Percentiles rank a stretch among this genome's conserved stretches.
These are phyloP conservation scores for Candida insectalens DNA, from an alignment of 805 yeast species.

Conservation along the genomic window DNA sequence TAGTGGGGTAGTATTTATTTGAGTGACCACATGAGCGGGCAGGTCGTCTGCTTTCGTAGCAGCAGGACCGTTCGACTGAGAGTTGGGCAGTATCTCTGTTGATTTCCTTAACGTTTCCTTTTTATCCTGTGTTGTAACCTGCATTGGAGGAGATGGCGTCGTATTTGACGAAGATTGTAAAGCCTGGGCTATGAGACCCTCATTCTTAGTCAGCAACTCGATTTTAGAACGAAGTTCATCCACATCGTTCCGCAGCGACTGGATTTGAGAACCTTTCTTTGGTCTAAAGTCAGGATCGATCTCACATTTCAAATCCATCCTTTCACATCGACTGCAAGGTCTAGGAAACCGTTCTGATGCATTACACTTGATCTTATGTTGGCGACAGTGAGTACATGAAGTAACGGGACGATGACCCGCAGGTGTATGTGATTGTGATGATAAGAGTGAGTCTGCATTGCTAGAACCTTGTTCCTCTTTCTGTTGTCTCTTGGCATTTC, in stretches of 20 bases:
- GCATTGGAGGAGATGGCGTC: not conserved
- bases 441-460: no score
- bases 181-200: slow-evolving; percentile 57
- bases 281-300: slow-evolving; percentile 90
- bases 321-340: slow-evolving; percentile 75
- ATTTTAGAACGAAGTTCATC: slow-evolving; percentile 69
- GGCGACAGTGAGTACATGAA: slow-evolving; percentile 89
- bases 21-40: slow-evolving; percentile 11
- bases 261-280: slow-evolving; percentile 84
- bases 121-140: not conserved
- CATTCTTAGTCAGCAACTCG: slow-evolving; percentile 56
- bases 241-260: slow-evolving; percentile 73
- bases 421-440: slow-evolving; percentile 11
- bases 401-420: slow-evolving; percentile 80
- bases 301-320: slow-evolving; percentile 73
- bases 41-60: not conserved
- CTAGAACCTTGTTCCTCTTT: not conserved
- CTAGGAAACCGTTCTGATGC: slow-evolving; percentile 76
- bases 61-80: not conserved
- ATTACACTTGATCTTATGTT: slow-evolving; percentile 88
- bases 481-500: not conserved
- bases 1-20: slow-evolving; percentile 10
- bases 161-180: slow-evolving; percentile 21
- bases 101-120: not conserved
- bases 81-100: not conserved